Percentiles rank a stretch among this genome's conserved stretches.
These are phyloP conservation scores for Mycosphaerelloides madeirae DNA, from an alignment of 2,329 filamentous ascomycete species.

Conservation along the genomic window DNA sequence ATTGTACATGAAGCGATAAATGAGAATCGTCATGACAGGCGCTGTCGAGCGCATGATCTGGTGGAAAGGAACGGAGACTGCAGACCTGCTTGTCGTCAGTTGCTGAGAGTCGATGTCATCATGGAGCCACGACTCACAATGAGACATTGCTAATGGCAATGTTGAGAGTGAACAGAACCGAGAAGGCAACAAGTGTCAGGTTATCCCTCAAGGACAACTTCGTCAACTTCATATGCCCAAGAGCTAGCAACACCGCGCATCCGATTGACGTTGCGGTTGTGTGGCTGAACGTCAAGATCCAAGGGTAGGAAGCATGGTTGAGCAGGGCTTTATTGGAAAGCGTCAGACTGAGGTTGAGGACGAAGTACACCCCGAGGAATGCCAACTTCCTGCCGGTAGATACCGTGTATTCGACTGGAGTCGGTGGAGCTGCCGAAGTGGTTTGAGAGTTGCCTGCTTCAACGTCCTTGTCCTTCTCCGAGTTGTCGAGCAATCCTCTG, in stretches of 20 bases:
- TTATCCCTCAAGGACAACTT: slow-evolving; percentile 51
- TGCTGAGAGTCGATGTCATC: neutral
- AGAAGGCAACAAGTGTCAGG: slow-evolving; percentile 54
- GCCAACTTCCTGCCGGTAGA: slow-evolving; percentile 23
- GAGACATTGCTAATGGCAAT: slow-evolving; percentile 61
- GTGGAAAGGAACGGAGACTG: slow-evolving; percentile 60
- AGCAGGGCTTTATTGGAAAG: slow-evolving; percentile 58
- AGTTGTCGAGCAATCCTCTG: no score
- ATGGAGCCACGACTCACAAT: slow-evolving; percentile 37
- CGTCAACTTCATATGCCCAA: slow-evolving; percentile 52
- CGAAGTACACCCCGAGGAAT: slow-evolving; percentile 42
- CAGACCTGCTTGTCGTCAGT: slow-evolving; percentile 10
- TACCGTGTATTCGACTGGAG: slow-evolving; percentile 9
- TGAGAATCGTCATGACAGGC: slow-evolving; percentile 58
- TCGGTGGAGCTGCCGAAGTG: no score
- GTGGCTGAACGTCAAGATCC: slow-evolving; percentile 58
- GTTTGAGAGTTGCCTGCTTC: neutral
- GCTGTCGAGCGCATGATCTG: slow-evolving; percentile 60
- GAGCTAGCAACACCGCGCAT: slow-evolving; percentile 49
- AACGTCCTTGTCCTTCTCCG: neutral
- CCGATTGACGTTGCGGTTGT: slow-evolving; percentile 53
- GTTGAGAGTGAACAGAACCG: slow-evolving; percentile 59
- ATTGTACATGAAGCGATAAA: slow-evolving; percentile 55
- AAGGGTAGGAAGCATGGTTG: slow-evolving; percentile 54
- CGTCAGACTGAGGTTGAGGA: slow-evolving; percentile 48